phyloP scores from a whole-genome alignment of 2,329 filamentous ascomycete genomes.

The Rhinocladiella similis region DNA sequence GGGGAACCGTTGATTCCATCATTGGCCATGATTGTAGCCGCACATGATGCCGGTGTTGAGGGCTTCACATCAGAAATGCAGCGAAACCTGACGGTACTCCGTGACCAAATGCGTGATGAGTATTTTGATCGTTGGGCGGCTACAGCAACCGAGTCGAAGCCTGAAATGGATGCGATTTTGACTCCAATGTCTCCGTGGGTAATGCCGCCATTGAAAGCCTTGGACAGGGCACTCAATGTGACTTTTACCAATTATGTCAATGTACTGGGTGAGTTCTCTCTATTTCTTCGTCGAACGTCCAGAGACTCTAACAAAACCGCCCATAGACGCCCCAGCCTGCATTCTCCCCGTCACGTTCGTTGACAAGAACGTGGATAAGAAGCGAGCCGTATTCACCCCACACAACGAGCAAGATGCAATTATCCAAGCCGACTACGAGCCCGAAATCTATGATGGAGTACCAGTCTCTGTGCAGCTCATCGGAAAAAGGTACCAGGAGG shows the following conservation, averaged over 20 bases:
- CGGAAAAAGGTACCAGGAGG: conserved; percentile 33
- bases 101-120: conserved; percentile 35
- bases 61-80: conserved; percentile 20
- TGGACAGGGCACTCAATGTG: conserved; percentile 30
- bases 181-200: conserved; percentile 36
- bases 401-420: conserved; percentile 31
- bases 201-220: conserved; percentile 35
- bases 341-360: conserved; percentile 30
- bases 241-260: conserved; percentile 33
- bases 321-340: conserved; percentile 29
- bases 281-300: too few relatives aligned
- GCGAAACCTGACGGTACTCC: conserved; percentile 32
- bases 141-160: conserved; percentile 33
- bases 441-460: conserved; percentile 35
- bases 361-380: conserved; percentile 24
- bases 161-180: conserved; percentile 38
- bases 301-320: too few relatives aligned
- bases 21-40: too few relatives aligned
- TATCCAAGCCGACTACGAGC: conserved; percentile 33
- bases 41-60: conserved; percentile 29
- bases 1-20: too few relatives aligned
- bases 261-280: conserved; percentile 28
- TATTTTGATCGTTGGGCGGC: conserved; percentile 40
- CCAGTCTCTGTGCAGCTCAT: conserved; percentile 35
- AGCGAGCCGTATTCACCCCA: conserved; percentile 26